These are phyloP conservation scores for Leucocoprinus leucothites DNA, from an alignment of 768 basidiomycete genomes.

Conservation along the genomic window DNA sequence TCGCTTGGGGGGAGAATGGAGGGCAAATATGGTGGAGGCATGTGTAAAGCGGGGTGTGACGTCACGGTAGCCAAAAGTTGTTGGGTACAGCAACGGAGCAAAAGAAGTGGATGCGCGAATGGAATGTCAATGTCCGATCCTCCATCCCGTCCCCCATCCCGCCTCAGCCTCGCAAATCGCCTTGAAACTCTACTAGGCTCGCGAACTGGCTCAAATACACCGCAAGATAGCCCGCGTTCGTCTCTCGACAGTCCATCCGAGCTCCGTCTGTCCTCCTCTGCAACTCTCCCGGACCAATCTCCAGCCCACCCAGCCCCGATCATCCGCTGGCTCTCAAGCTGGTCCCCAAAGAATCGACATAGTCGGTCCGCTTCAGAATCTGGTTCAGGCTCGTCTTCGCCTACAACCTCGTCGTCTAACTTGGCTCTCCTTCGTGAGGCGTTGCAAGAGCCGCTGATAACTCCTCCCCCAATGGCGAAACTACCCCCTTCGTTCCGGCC, in stretches of 20 bases:
- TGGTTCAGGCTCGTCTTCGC: slow-evolving; percentile 13
- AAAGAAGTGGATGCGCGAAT: not conserved
- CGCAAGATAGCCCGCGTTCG: not conserved
- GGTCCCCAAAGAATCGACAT: slow-evolving; percentile 22
- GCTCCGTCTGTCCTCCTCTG: not conserved
- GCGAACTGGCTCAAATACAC: not conserved
- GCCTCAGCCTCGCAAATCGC: slow-evolving; percentile 18
- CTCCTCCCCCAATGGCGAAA: slow-evolving; percentile 40
- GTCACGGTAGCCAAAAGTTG: slow-evolving; percentile 21
- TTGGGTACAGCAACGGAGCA: not conserved
- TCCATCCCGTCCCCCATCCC: slow-evolving; percentile 16
- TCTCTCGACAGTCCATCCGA: slow-evolving; percentile 2
- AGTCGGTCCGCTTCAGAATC: slow-evolving; percentile 22
- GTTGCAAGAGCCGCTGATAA: slow-evolving; percentile 37
- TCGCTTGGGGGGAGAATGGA: slow-evolving; percentile 49
- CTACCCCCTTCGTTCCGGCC: slow-evolving; percentile 34
- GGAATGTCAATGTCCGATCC: slow-evolving; percentile 4
- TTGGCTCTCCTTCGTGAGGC: slow-evolving; percentile 43
- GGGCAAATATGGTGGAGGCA: slow-evolving; percentile 27
- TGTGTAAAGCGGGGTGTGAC: slow-evolving; percentile 23
- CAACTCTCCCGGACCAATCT: slow-evolving; percentile 8
- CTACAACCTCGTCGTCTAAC: slow-evolving; percentile 31
- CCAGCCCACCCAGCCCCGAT: slow-evolving; percentile 25
- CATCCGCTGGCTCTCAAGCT: slow-evolving; percentile 44
- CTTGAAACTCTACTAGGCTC: slow-evolving; percentile 20